Percentiles rank a stretch among this genome's conserved stretches.
Conservation (phyloP, 768 basidiomycete species). For the Strobilomyces confusus region DNA sequence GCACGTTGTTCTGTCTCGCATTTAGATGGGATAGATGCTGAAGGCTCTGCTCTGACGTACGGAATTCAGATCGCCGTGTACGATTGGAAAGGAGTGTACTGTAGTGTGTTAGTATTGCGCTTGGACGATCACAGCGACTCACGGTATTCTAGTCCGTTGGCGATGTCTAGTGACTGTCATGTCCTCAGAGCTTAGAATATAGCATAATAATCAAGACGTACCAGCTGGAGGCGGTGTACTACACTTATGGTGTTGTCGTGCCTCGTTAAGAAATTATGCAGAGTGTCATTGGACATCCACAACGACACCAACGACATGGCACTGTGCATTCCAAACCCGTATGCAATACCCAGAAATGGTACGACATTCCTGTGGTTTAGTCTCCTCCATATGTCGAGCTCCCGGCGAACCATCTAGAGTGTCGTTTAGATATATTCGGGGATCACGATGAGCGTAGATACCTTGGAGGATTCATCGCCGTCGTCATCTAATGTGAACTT, state of each 20-base stretch:
- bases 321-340: not conserved
- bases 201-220: not conserved
- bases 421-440: not conserved
- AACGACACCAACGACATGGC: not conserved
- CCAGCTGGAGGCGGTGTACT: not conserved
- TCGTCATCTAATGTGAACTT: not conserved
- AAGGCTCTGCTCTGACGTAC: constrained; percentile 1
- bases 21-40: not conserved
- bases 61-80: constrained; percentile 17
- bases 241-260: not conserved
- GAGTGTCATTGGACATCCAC: not conserved
- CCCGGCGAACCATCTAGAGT: not conserved
- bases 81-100: constrained; percentile 15
- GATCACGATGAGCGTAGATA: not conserved
- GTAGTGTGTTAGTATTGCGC: not conserved
- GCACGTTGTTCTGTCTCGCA: constrained; percentile 13
- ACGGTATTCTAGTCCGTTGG: constrained; percentile 16
- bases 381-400: not conserved
- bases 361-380: not conserved
- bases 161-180: constrained; percentile 11
- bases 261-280: not conserved
- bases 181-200: constrained; percentile 15
- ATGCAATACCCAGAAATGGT: not conserved
- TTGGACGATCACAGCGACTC: not conserved
- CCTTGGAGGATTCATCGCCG: not conserved